Evolutionary conservation across 1,284 basidiomycete species (phyloP).

Genomic region (Puccinia novopanici): DNA sequence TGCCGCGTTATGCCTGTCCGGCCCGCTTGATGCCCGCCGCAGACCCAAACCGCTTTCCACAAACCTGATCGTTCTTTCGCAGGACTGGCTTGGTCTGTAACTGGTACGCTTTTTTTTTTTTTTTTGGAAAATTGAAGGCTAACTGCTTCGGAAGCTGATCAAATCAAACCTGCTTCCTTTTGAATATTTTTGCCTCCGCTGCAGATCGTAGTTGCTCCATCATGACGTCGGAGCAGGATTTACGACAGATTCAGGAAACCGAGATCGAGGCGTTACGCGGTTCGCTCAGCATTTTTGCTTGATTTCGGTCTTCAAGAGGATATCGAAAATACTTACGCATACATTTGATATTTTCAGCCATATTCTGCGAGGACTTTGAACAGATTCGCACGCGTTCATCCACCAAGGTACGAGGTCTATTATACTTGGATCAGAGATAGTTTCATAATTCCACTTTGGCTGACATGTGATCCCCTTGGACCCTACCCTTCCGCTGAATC

Average conservation of each 20-base stretch:
- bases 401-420: constrained; percentile 12
- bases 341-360: constrained; percentile 13
- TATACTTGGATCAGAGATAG: background rate
- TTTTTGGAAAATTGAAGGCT: too few species aligned
- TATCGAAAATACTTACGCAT: background rate
- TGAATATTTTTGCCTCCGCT: too few species aligned
- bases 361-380: constrained; percentile 40
- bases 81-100: too few species aligned
- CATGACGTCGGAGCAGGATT: constrained; percentile 31
- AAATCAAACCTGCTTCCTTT: background rate
- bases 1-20: too few species aligned
- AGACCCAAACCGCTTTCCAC: too few species aligned
- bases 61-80: too few species aligned
- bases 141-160: too few species aligned
- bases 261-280: constrained; percentile 44
- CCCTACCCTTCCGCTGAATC: background rate
- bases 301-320: background rate
- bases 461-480: background rate
- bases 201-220: background rate
- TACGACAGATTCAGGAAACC: constrained; percentile 44
- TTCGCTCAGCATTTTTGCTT: background rate
- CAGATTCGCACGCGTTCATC: constrained; percentile 45
- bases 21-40: too few species aligned
- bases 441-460: background rate
- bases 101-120: too few species aligned